A percentile compares a stretch with the other conserved stretches of the same genome.
Conservation (phyloP, 805 yeast genomes). For the Lipomyces japonicus region DNA sequence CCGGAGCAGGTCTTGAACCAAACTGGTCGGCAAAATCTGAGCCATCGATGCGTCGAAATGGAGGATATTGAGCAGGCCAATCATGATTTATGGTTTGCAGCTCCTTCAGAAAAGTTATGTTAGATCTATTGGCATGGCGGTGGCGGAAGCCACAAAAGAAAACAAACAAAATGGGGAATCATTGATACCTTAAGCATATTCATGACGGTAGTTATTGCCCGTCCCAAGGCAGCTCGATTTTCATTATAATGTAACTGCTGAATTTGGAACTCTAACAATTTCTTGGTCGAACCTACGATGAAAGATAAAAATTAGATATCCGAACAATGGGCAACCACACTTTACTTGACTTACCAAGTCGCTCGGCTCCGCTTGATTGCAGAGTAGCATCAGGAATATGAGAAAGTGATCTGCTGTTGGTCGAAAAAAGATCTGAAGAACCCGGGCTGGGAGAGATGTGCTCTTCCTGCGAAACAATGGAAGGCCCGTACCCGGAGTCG, state of each 20-base stretch:
- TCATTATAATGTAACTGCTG: slow-evolving; percentile 76
- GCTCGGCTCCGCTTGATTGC: too few relatives aligned
- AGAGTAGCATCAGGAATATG: neutral
- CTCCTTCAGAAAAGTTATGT: slow-evolving; percentile 11
- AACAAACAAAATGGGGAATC: slow-evolving; percentile 1
- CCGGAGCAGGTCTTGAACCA: slow-evolving; percentile 2
- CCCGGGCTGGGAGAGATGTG: neutral
- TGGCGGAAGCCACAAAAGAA: too few relatives aligned
- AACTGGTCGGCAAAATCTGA: neutral
- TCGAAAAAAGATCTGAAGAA: neutral
- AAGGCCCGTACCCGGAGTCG: slow-evolving; percentile 32
- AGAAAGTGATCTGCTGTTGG: neutral
- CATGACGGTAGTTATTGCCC: slow-evolving; percentile 38
- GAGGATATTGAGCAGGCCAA: slow-evolving; percentile 37
- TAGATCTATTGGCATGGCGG: too few relatives aligned
- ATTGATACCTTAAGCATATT: slow-evolving; percentile 28
- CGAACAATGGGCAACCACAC: too few relatives aligned
- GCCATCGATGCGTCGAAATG: slow-evolving; percentile 11
- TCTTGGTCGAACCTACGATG: slow-evolving; percentile 25
- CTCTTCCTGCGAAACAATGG: slow-evolving; percentile 16
- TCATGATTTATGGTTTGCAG: slow-evolving; percentile 32
- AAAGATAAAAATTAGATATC: neutral
- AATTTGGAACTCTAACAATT: slow-evolving; percentile 46
- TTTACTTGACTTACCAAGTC: neutral
- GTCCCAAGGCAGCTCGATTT: slow-evolving; percentile 59